Conservation (phyloP, 805 yeast genomes). For the Candida suzukii region DNA sequence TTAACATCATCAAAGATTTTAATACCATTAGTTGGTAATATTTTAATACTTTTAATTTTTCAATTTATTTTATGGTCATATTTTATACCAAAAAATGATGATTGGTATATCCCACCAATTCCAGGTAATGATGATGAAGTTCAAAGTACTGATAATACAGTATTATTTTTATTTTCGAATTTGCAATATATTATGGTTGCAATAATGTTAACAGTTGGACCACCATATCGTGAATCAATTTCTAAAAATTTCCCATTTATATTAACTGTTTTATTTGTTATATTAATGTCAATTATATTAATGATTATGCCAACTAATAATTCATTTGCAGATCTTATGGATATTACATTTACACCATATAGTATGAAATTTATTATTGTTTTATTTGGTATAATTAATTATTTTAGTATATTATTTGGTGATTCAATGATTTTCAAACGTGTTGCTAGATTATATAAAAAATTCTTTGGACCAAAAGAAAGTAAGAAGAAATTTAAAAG, state of each 20-base stretch:
- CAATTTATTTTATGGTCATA: slow-evolving; percentile 64
- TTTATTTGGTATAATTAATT: slow-evolving; percentile 40
- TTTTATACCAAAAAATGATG: slow-evolving; percentile 29
- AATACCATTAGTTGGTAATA: slow-evolving; percentile 75
- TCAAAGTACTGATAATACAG: slow-evolving; percentile 83
- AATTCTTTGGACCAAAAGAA: slow-evolving; percentile 19
- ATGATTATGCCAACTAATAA: slow-evolving; percentile 49
- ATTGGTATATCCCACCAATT: slow-evolving; percentile 77
- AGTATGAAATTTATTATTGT: slow-evolving; percentile 47
- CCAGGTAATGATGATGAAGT: slow-evolving; percentile 82
- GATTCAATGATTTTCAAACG: slow-evolving; percentile 35
- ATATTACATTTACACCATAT: slow-evolving; percentile 54
- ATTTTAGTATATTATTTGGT: slow-evolving; percentile 37
- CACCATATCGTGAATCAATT: slow-evolving; percentile 84
- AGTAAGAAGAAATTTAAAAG: slow-evolving; percentile 32
- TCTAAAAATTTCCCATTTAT: slow-evolving; percentile 65
- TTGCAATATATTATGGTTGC: slow-evolving; percentile 88
- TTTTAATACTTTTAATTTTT: slow-evolving; percentile 51
- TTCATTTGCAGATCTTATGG: slow-evolving; percentile 62
- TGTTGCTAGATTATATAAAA: slow-evolving; percentile 33
- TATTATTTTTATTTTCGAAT: slow-evolving; percentile 71
- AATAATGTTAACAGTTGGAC: slow-evolving; percentile 79
- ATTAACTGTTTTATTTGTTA: slow-evolving; percentile 45
- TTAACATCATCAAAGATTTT: slow-evolving; percentile 83
- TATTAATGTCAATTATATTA: slow-evolving; percentile 41